Percentiles rank a stretch among this genome's conserved stretches.
These are phyloP conservation scores for Clitoria ternatea DNA, from an alignment of 306 rosid genomes.

Conservation along the genomic window DNA sequence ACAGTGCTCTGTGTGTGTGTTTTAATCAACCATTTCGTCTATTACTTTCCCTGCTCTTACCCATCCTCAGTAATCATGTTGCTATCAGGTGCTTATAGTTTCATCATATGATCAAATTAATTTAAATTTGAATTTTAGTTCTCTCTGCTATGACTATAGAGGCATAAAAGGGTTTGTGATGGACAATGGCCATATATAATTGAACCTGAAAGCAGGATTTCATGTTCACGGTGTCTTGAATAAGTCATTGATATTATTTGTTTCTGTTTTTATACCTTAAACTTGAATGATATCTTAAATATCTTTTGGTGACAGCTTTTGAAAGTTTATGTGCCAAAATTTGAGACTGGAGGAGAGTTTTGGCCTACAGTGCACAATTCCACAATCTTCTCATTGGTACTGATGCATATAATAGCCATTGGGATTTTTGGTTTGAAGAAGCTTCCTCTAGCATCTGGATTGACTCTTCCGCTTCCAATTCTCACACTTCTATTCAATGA, in stretches of 20 bases:
- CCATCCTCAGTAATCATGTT: not conserved
- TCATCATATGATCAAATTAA: not conserved
- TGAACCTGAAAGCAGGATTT: not conserved
- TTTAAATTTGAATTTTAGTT: not conserved
- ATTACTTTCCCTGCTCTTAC: not conserved
- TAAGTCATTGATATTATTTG: not conserved
- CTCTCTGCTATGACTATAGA: not conserved
- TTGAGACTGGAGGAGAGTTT: conserved; percentile 63
- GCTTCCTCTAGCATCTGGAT: conserved; percentile 56
- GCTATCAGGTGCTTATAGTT: not conserved
- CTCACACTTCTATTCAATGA: conserved; percentile 78
- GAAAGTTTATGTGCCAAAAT: conserved; percentile 67
- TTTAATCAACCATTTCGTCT: not conserved
- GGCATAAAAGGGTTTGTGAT: conserved; percentile 1
- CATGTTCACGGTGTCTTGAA: conserved; percentile 4
- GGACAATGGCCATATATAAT: not conserved
- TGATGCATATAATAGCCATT: conserved; percentile 81
- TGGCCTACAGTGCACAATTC: conserved; percentile 76
- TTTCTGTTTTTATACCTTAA: conserved; percentile 4
- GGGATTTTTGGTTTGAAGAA: conserved; percentile 75
- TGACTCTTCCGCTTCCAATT: conserved; percentile 71
- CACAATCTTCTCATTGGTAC: conserved; percentile 62
- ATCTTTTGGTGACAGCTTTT: conserved; percentile 46
- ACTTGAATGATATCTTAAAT: conserved; percentile 7
- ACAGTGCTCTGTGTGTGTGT: not conserved